These are phyloP conservation scores for Echria macrotheca DNA, from an alignment of 495 filamentous ascomycete genomes.

Conservation along the genomic window DNA sequence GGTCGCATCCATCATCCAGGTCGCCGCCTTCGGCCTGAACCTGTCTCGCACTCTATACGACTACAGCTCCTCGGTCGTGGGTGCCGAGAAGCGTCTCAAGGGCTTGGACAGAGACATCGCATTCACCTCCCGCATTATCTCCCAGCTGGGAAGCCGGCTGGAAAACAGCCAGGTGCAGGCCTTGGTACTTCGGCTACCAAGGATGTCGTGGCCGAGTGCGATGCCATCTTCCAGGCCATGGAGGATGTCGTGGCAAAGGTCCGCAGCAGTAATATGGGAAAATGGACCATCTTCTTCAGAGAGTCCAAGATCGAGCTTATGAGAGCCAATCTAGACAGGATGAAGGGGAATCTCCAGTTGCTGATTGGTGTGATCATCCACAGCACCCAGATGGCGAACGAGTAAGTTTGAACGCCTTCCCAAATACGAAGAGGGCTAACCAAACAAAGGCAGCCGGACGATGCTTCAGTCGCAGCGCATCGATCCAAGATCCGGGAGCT, in stretches of 20 bases:
- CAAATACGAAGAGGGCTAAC: too few species aligned
- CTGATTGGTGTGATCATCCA: not conserved
- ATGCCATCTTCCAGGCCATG: constrained; percentile 6
- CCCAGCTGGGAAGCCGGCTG: constrained; percentile 2
- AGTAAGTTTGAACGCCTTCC: too few species aligned
- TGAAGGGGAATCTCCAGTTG: not conserved
- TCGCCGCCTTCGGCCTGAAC: not conserved
- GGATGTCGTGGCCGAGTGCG: constrained; percentile 6
- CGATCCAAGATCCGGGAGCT: not conserved
- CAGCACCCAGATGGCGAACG: not conserved
- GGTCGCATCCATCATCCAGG: constrained; percentile 7
- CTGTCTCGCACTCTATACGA: constrained; percentile 2
- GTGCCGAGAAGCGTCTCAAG: constrained; percentile 4
- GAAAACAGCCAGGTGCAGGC: constrained; percentile 1
- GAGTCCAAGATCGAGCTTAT: not conserved
- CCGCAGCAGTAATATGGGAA: not conserved
- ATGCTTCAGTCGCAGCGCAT: not conserved
- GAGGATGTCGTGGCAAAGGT: not conserved
- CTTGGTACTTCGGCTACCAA: not conserved
- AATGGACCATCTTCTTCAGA: not conserved
- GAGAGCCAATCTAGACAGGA: not conserved
- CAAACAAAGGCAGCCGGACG: not conserved
- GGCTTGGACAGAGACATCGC: constrained; percentile 8
- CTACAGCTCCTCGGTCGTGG: not conserved
- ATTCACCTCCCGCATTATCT: constrained; percentile 5